phyloP scores from a whole-genome alignment of 2,329 filamentous ascomycete species.

The Harringtonia aguacate region DNA sequence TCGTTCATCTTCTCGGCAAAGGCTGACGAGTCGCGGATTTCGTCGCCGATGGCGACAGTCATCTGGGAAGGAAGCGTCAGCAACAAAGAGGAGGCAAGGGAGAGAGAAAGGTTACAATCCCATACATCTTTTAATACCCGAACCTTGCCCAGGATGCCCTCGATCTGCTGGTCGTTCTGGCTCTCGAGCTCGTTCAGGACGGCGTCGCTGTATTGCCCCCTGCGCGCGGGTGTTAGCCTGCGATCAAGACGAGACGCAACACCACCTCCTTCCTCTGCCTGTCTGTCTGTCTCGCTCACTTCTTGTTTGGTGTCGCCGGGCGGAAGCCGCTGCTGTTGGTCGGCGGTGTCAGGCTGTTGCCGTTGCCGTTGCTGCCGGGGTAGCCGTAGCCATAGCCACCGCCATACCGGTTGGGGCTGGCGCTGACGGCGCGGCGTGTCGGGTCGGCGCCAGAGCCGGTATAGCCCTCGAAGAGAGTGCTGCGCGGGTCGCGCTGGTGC shows the following conservation, averaged over 20 bases:
- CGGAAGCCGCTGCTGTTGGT: conserved; percentile 39
- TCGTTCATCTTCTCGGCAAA: conserved; percentile 95
- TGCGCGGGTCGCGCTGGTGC: conserved; percentile 63
- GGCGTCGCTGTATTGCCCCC: conserved; percentile 85
- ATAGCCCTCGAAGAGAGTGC: conserved; percentile 67
- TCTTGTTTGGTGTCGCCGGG: conserved; percentile 61
- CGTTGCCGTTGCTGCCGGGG: conserved; percentile 23
- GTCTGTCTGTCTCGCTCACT: conserved; percentile 31
- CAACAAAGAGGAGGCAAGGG: not conserved
- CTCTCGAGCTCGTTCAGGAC: conserved; percentile 89
- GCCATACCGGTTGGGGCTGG: conserved; percentile 31
- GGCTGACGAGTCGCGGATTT: conserved; percentile 82
- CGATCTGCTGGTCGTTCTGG: conserved; percentile 85
- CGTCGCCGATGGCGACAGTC: conserved; percentile 85
- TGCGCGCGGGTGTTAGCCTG: conserved; percentile 23
- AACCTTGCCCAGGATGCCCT: conserved; percentile 86
- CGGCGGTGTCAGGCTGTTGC: conserved; percentile 22
- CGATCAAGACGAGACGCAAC: too few relatives aligned
- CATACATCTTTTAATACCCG: conserved; percentile 78
- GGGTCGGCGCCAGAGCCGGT: conserved; percentile 39
- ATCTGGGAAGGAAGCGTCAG: conserved; percentile 43
- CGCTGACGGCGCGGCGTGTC: conserved; percentile 30
- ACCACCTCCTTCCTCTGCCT: too few relatives aligned
- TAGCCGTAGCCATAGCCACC: conserved; percentile 45
- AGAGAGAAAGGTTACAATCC: conserved; percentile 13